Evolutionary conservation across 2,329 filamentous ascomycete species (phyloP).

Genomic region (Nectriaceae sp.): DNA sequence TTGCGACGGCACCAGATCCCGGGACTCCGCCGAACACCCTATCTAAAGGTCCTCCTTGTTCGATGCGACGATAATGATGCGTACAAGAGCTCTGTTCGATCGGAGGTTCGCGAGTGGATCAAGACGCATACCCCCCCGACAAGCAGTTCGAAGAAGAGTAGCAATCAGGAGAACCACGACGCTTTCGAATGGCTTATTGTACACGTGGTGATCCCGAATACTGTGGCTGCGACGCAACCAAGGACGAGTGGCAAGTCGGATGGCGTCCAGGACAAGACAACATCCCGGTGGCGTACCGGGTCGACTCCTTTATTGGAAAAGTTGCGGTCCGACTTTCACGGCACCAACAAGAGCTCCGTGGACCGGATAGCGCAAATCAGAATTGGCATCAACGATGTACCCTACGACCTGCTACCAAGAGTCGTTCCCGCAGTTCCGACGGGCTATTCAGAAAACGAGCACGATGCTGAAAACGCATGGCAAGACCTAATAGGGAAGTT

Average conservation of each 20-base stretch:
- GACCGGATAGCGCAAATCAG: slow-evolving; percentile 87
- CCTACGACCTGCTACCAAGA: slow-evolving; percentile 63
- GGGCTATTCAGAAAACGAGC: slow-evolving; percentile 68
- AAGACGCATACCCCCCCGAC: slow-evolving; percentile 70
- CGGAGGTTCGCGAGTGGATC: slow-evolving; percentile 87
- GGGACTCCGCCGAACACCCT: slow-evolving; percentile 87
- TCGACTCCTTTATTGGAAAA: slow-evolving; percentile 88
- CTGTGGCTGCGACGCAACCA: slow-evolving; percentile 76
- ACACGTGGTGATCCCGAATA: slow-evolving; percentile 89
- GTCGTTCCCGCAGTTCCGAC: slow-evolving; percentile 64
- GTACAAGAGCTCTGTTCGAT: slow-evolving; percentile 80
- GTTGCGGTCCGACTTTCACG: slow-evolving; percentile 86
- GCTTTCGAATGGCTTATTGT: slow-evolving; percentile 95
- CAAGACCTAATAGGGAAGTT: slow-evolving; percentile 82
- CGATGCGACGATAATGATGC: slow-evolving; percentile 94
- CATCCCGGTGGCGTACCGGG: slow-evolving; percentile 76
- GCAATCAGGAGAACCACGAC: slow-evolving; percentile 87
- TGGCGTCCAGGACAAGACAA: slow-evolving; percentile 64
- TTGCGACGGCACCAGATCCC: slow-evolving; percentile 88
- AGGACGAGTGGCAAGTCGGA: slow-evolving; percentile 60
- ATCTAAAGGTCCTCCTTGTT: slow-evolving; percentile 86
- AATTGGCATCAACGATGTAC: slow-evolving; percentile 69
- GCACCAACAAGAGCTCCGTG: slow-evolving; percentile 64
- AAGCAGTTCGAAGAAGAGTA: slow-evolving; percentile 55
- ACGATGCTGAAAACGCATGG: slow-evolving; percentile 83